Conservation (phyloP, 768 basidiomycete genomes). For the Dacryopinax spathularia region DNA sequence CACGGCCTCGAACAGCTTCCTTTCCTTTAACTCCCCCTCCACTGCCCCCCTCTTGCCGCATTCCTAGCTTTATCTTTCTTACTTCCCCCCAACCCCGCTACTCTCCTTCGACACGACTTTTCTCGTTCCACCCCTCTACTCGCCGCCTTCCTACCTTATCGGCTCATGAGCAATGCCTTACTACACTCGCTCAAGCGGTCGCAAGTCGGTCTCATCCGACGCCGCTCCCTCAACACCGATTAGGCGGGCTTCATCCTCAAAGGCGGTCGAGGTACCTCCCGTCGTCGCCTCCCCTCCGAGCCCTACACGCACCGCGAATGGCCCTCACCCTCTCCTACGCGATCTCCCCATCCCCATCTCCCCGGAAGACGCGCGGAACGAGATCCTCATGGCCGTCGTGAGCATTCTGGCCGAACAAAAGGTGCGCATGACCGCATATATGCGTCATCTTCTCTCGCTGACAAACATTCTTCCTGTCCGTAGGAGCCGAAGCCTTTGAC, state of each 20-base stretch:
- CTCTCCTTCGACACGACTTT: not conserved
- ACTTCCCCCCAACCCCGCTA: not conserved
- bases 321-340: not conserved
- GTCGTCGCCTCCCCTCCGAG: not conserved
- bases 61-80: not conserved
- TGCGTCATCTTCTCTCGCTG: not conserved
- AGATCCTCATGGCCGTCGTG: not conserved
- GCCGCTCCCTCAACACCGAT: not conserved
- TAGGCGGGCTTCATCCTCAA: not conserved
- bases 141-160: not conserved
- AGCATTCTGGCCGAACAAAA: not conserved
- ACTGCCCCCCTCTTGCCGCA: not conserved
- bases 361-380: not conserved
- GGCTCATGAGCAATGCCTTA: not conserved
- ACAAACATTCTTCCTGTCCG: not conserved
- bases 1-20: slow-evolving; percentile 4
- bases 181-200: not conserved
- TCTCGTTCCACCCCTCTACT: not conserved
- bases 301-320: no score
- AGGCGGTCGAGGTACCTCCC: not conserved
- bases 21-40: slow-evolving; percentile 3
- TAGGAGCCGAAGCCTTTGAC: not conserved
- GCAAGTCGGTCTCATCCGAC: not conserved
- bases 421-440: not conserved
- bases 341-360: not conserved